These are phyloP conservation scores for Solanum ossicruentum DNA, from an alignment of 257 asterid genomes.

Conservation along the genomic window DNA sequence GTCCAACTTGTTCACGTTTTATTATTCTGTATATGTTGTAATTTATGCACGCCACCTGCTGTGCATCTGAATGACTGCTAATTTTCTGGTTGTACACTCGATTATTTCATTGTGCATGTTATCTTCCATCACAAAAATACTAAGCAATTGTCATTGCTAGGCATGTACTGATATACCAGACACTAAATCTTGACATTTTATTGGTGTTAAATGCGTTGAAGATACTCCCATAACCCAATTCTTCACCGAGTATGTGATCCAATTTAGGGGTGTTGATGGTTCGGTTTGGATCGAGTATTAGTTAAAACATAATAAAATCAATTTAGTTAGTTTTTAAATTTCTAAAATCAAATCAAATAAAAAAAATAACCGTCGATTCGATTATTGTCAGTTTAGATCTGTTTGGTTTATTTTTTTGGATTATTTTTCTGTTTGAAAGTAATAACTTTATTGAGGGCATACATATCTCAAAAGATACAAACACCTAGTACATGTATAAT, in stretches of 20 bases:
- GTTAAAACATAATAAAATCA: too few species aligned
- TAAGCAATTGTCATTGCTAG: neutral
- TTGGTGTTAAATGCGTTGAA: neutral
- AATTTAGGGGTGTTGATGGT: too few species aligned
- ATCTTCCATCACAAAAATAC: neutral
- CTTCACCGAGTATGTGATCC: neutral
- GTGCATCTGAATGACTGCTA: neutral
- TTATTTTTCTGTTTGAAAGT: too few species aligned
- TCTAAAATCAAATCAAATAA: too few species aligned
- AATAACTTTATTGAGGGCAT: too few species aligned
- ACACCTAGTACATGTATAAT: too few species aligned
- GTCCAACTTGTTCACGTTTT: neutral
- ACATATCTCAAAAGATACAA: too few species aligned
- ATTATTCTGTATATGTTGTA: neutral
- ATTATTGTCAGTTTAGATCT: too few species aligned
- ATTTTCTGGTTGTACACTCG: neutral
- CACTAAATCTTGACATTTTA: neutral
- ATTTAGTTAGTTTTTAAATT: too few species aligned
- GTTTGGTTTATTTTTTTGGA: too few species aligned
- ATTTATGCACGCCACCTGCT: neutral
- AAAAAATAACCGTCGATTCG: too few species aligned
- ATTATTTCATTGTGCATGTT: neutral
- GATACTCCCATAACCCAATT: neutral
- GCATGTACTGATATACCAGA: neutral
- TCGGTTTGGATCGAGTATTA: too few species aligned